A percentile compares a stretch with the other conserved stretches of the same genome.
phyloP scores from a whole-genome alignment of 2,329 filamentous ascomycete genomes.

The Penicillium polonicum region DNA sequence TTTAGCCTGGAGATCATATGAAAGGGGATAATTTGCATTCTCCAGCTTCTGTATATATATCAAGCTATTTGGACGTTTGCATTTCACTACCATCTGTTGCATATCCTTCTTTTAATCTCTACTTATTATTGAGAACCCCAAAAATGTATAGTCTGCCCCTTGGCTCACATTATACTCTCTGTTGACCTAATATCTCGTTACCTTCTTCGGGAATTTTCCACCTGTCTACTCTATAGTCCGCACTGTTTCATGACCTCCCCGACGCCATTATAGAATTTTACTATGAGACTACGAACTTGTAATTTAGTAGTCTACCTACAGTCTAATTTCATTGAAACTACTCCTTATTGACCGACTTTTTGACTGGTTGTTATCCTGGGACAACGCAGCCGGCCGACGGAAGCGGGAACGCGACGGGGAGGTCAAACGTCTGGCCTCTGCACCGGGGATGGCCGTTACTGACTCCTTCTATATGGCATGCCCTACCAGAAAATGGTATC shows the following conservation, averaged over 20 bases:
- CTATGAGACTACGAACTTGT: slow-evolving; percentile 33
- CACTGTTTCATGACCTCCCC: slow-evolving; percentile 13
- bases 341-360: slow-evolving; percentile 39
- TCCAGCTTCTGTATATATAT: neutral
- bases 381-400: slow-evolving; percentile 26
- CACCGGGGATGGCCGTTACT: slow-evolving; percentile 7
- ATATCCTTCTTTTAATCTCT: too few relatives aligned
- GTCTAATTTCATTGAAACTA: slow-evolving; percentile 18
- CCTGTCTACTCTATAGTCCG: neutral
- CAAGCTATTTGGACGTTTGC: too few relatives aligned
- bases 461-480: neutral
- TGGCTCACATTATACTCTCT: neutral
- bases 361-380: slow-evolving; percentile 25
- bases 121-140: too few relatives aligned
- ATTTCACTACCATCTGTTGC: accelerated
- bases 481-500: neutral
- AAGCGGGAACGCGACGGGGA: slow-evolving; percentile 25
- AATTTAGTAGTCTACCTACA: neutral
- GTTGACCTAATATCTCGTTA: neutral
- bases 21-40: neutral
- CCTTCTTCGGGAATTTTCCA: neutral
- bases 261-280: slow-evolving; percentile 39
- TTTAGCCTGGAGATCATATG: neutral
- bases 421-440: slow-evolving; percentile 12
- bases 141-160: accelerated